Conservation (phyloP, 169 alveolate genomes). For the Plasmodium reichenowi region DNA sequence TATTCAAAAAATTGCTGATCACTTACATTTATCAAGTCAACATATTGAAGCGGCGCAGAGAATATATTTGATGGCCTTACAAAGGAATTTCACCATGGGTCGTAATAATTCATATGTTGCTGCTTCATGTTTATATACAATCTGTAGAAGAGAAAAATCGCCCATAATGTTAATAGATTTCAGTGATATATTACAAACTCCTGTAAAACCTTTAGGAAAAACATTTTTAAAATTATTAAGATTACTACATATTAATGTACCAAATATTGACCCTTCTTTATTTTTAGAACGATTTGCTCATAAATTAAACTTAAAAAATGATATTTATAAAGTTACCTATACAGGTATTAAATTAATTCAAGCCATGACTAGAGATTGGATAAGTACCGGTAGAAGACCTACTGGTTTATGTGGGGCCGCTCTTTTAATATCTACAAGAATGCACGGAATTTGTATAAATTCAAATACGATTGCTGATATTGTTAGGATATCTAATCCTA, state of each 20-base stretch:
- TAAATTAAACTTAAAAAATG: constrained; percentile 94
- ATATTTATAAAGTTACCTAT: constrained; percentile 92
- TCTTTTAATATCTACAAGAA: constrained; percentile 96
- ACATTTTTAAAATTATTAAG: constrained; percentile 93
- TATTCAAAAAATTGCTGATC: constrained; percentile 90
- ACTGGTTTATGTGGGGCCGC: constrained; percentile 99
- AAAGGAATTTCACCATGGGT: constrained; percentile 95
- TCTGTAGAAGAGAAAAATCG: constrained; percentile 94
- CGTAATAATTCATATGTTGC: constrained; percentile 94
- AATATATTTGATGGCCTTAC: constrained; percentile 93
- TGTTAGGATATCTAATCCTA: constrained; percentile 95
- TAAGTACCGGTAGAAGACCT: constrained; percentile 98
- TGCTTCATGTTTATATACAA: constrained; percentile 95
- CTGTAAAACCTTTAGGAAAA: constrained; percentile 92
- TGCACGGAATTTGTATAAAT: constrained; percentile 93
- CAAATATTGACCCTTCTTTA: constrained; percentile 96
- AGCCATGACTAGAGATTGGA: constrained; percentile 98
- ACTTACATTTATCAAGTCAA: constrained; percentile 87
- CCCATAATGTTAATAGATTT: constrained; percentile 96
- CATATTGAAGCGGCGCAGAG: constrained; percentile 93
- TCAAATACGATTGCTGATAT: constrained; percentile 93
- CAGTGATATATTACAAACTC: constrained; percentile 93
- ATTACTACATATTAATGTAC: constrained; percentile 91
- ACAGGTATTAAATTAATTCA: constrained; percentile 97
- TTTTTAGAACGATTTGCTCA: constrained; percentile 96